These are phyloP conservation scores for Metschnikowia anglica DNA, from an alignment of 805 yeast genomes.

Conservation along the genomic window DNA sequence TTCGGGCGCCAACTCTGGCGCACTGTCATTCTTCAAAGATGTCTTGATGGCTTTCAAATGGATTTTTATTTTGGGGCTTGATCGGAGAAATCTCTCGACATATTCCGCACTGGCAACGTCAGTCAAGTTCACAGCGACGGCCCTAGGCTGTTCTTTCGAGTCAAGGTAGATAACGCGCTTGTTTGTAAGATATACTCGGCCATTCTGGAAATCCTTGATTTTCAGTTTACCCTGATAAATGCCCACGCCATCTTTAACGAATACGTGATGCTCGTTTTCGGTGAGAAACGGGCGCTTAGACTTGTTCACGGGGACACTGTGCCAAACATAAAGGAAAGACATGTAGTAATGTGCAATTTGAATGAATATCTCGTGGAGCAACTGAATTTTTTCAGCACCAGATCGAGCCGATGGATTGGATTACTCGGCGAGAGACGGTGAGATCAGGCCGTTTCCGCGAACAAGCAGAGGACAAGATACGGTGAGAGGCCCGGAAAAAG, in stretches of 20 bases:
- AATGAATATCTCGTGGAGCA: too few relatives aligned
- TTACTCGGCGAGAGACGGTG: too few relatives aligned
- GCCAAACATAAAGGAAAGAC: constrained; percentile 32
- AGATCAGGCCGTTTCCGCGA: too few relatives aligned
- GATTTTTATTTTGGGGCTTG: constrained; percentile 72
- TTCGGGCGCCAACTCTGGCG: neutral
- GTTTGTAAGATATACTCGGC: constrained; percentile 76
- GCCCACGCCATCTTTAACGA: constrained; percentile 47
- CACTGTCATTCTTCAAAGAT: neutral
- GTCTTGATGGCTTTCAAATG: constrained; percentile 18
- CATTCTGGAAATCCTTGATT: constrained; percentile 62
- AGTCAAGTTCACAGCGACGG: constrained; percentile 48
- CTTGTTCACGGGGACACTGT: constrained; percentile 36
- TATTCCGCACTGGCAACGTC: constrained; percentile 41
- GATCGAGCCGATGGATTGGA: too few relatives aligned
- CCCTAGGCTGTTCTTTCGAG: constrained; percentile 40
- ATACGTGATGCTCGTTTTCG: constrained; percentile 34
- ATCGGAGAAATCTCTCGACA: constrained; percentile 60
- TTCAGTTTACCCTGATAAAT: constrained; percentile 75
- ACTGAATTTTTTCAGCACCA: too few relatives aligned
- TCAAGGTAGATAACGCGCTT: constrained; percentile 74
- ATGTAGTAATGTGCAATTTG: constrained; percentile 6
- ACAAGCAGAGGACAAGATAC: too few relatives aligned
- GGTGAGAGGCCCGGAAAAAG: too few relatives aligned
- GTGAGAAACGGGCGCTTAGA: constrained; percentile 39